phyloP scores from a whole-genome alignment of 257 asterid genomes.

The Nicotiana noctiflora region DNA sequence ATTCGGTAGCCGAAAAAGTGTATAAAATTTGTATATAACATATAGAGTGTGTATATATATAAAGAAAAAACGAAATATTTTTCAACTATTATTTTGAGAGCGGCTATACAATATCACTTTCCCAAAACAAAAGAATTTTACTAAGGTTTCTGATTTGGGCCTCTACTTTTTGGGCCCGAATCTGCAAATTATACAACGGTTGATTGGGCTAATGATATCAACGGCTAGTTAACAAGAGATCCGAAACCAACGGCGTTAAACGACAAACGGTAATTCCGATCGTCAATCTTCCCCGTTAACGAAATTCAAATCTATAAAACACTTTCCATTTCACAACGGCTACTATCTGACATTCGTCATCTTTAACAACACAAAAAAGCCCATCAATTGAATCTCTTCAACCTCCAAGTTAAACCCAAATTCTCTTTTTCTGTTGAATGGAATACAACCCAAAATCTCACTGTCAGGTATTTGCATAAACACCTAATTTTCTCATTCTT shows the following conservation, averaged over 20 bases:
- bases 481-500: not conserved
- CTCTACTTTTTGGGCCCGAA: not conserved
- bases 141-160: not conserved
- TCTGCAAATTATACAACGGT: not conserved
- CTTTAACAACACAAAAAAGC: not conserved
- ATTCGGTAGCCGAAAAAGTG: too few relatives aligned
- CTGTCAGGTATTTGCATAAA: slow-evolving; percentile 11
- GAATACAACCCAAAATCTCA: not conserved
- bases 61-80: too few relatives aligned
- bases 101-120: too few relatives aligned
- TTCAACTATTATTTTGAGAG: too few relatives aligned
- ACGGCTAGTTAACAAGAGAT: slow-evolving; percentile 19
- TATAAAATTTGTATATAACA: too few relatives aligned
- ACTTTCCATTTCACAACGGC: slow-evolving; percentile 18
- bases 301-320: slow-evolving; percentile 13
- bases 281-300: slow-evolving; percentile 1
- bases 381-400: not conserved
- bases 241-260: slow-evolving; percentile 17
- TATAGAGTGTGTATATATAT: too few relatives aligned
- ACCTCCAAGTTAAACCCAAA: not conserved
- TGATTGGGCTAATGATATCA: slow-evolving; percentile 5
- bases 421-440: not conserved
- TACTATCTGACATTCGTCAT: not conserved
- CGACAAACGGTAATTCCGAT: slow-evolving; percentile 3
- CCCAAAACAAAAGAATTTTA: too few relatives aligned